Conservation (phyloP, 192 early-diverging fungal species). For the Dissophora ornata region DNA sequence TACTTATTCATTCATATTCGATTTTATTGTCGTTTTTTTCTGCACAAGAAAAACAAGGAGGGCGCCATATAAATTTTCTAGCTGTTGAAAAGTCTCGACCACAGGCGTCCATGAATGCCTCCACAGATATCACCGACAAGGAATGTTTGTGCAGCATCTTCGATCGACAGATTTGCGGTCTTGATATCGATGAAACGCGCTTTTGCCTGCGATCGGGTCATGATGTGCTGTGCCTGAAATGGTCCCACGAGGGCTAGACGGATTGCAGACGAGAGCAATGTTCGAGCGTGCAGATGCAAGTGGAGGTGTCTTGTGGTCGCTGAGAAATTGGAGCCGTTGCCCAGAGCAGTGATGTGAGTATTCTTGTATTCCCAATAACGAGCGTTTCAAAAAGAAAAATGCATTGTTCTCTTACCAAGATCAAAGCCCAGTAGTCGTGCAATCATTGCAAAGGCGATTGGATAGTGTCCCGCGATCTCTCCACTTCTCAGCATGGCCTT, state of each 20-base stretch:
- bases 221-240: conserved; percentile 83
- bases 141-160: conserved; percentile 73
- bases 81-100: conserved; percentile 83
- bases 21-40: too few species aligned
- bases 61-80: too few species aligned
- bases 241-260: conserved; percentile 92
- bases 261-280: conserved; percentile 88
- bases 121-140: conserved; percentile 79
- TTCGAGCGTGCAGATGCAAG: conserved; percentile 87
- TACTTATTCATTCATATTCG: too few species aligned
- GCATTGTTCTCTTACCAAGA: conserved; percentile 55
- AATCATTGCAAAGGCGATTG: conserved; percentile 77
- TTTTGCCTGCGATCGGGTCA: conserved; percentile 67
- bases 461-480: conserved; percentile 75
- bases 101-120: conserved; percentile 82
- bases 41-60: too few species aligned
- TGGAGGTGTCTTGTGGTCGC: conserved; percentile 79
- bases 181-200: conserved; percentile 61
- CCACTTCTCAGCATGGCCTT: conserved; percentile 59
- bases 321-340: conserved; percentile 35
- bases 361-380: too few species aligned
- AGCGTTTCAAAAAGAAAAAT: not conserved
- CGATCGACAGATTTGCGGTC: conserved; percentile 61
- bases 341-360: too few species aligned
- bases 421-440: conserved; percentile 51